Evolutionary conservation across 2,329 filamentous ascomycete genomes (phyloP).

Genomic region (Phyllosticta ampelicida): DNA sequence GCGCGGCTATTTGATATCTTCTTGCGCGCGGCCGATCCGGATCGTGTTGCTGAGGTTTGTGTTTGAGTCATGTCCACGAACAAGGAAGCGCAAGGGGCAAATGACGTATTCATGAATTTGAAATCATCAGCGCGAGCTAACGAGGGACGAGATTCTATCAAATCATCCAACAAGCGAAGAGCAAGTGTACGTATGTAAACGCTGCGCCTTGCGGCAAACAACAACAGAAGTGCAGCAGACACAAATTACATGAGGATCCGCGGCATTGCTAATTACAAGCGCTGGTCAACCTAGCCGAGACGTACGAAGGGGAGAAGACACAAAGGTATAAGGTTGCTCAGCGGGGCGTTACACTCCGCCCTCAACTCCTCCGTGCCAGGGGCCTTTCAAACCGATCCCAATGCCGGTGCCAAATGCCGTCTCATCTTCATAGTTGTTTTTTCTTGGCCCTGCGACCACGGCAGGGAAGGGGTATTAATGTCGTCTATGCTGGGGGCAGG

Average conservation of each 20-base stretch:
- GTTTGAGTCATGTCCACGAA: too few species aligned
- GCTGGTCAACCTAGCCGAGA: neutral
- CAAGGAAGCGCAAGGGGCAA: too few species aligned
- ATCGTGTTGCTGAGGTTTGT: too few species aligned
- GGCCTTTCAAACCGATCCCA: neutral
- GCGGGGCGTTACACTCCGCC: neutral
- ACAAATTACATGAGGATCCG: neutral
- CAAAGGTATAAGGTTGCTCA: neutral
- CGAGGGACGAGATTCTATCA: neutral
- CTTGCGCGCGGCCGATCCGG: too few species aligned
- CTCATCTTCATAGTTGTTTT: neutral
- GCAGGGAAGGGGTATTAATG: neutral
- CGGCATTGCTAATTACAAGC: neutral
- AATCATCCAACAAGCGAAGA: neutral
- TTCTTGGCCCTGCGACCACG: neutral
- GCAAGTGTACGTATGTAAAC: neutral
- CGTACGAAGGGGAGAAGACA: neutral
- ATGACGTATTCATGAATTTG: too few species aligned
- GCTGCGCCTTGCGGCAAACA: neutral
- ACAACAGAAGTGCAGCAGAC: neutral
- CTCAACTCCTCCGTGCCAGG: too few species aligned
- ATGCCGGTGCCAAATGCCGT: neutral
- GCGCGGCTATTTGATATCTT: too few species aligned
- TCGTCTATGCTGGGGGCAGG: neutral
- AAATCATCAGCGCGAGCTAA: neutral